phyloP scores from a whole-genome alignment of 1,284 basidiomycete species.

The Ustilago bromivora region DNA sequence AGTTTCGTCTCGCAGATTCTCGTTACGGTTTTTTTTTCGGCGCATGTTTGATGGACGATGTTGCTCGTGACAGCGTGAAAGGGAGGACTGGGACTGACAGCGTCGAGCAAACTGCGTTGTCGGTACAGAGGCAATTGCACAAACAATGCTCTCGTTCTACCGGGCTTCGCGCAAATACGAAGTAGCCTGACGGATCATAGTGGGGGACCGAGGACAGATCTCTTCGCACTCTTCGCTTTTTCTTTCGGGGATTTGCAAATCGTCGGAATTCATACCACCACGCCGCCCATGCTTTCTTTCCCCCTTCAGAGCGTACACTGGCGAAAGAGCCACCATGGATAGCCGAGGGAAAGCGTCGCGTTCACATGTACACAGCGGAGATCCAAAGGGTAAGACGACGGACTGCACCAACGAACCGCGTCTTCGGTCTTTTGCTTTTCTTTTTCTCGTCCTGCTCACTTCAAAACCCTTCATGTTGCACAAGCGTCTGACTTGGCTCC shows the following conservation, averaged over 20 bases:
- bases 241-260: constrained; percentile 1
- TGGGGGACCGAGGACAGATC: neutral
- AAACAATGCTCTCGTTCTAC: neutral
- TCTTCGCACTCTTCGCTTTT: constrained; percentile 2
- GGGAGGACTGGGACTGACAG: neutral
- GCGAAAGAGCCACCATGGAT: constrained; percentile 1
- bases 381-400: constrained; percentile 10
- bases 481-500: too few species aligned
- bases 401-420: constrained; percentile 1
- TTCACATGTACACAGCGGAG: constrained; percentile 19
- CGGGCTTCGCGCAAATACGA: neutral
- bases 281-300: constrained; percentile 3
- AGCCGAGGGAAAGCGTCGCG: constrained; percentile 8
- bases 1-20: neutral
- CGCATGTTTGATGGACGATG: neutral
- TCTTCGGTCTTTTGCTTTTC: neutral
- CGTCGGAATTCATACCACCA: neutral
- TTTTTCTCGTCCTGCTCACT: neutral
- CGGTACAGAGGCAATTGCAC: too few species aligned
- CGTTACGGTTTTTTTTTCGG: neutral
- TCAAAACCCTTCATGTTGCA: neutral
- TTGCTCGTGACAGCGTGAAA: neutral
- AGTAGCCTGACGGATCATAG: neutral
- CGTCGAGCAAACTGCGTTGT: neutral
- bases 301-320: neutral